Evolutionary conservation across 2,329 filamentous ascomycete genomes (phyloP).

Genomic region (Nigrograna mackinnonii): DNA sequence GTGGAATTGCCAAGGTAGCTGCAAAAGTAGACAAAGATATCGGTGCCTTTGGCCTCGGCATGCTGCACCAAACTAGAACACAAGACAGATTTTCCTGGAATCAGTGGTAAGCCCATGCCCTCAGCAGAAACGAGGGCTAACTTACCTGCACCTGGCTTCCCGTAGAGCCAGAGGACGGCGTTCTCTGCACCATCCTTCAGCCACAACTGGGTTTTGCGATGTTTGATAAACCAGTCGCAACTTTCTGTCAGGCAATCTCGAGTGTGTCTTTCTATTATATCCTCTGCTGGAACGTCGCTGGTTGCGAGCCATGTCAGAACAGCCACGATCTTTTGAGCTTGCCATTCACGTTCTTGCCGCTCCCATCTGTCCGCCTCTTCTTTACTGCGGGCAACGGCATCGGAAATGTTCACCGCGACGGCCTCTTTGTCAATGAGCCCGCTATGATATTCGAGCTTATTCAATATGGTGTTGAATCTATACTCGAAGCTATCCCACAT

Average conservation of each 20-base stretch:
- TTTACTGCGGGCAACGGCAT: constrained; percentile 14
- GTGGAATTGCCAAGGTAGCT: no score
- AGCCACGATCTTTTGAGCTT: not conserved
- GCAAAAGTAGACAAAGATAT: no score
- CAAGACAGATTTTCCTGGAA: constrained; percentile 14
- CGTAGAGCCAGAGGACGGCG: constrained; percentile 13
- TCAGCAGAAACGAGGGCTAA: not conserved
- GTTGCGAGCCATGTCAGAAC: constrained; percentile 6
- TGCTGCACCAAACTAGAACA: constrained; percentile 11
- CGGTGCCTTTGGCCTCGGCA: no score
- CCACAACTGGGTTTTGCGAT: constrained; percentile 10
- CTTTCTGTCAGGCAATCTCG: constrained; percentile 7
- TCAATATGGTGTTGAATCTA: constrained; percentile 22
- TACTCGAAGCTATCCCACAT: constrained; percentile 24
- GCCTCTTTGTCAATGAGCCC: constrained; percentile 29
- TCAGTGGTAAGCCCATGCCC: not conserved
- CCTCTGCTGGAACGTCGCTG: constrained; percentile 2
- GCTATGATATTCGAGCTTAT: constrained; percentile 18
- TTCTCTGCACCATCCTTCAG: constrained; percentile 5
- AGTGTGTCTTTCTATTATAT: constrained; percentile 8
- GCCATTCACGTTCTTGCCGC: constrained; percentile 15
- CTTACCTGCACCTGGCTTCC: constrained; percentile 18
- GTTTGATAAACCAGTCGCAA: constrained; percentile 15
- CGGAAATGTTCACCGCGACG: constrained; percentile 17
- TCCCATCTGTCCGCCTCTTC: constrained; percentile 14